Base-by-base conservation (phyloP, 2,329 filamentous ascomycete genomes). In the Calonectria pseudoreteaudii region DNA sequence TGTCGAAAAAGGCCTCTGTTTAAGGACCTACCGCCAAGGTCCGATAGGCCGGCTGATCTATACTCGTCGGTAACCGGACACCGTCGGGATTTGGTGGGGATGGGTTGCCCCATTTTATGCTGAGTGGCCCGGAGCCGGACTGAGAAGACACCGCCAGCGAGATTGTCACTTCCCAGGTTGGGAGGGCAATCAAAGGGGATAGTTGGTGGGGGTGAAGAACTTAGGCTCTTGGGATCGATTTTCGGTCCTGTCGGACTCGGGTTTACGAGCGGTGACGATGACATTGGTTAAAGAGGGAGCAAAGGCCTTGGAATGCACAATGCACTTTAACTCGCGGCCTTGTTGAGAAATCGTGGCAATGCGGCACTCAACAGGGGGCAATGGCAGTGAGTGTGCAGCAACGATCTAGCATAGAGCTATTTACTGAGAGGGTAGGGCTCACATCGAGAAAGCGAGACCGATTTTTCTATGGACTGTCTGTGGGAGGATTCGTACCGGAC, bases 51-150 rank as follows among this genome's bases (percentile, higher is more conserved):
- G 28, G 66, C 36, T 26, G 49, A 68, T 68, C 56, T 16, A 31
- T 49, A 50, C 50, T 58, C 44, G 31, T 44, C 71, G 50, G 58
- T n/a, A 38, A 41, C 66, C 30, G 65, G 58, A 69, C 38, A 41
- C 49, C 44, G 53, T 69, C 66, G 60, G 66, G 58, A 47, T 38
- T 47, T 23, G 44, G 44, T 47, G 44, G 44, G n/a, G 44, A 23
- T 47, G 44, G 44, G 23, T 47, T 23, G n/a, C 44, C 10, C 13
- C 44, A 47, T 47, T 47, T n/a, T 47, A 13, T n/a, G n/a, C 44
- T 47, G 23, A 47, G 44, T n/a, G 44, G 44, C n/a, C 44, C 44
- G 44, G 44, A 47, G 20, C 44, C 44, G 44, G 44, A 47, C 44
- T 23, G 44, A 4, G 18, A 47, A 20, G 44, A 23, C 44, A 11